Conservation (phyloP, 768 basidiomycete genomes). For the Arthromyces matolae region DNA sequence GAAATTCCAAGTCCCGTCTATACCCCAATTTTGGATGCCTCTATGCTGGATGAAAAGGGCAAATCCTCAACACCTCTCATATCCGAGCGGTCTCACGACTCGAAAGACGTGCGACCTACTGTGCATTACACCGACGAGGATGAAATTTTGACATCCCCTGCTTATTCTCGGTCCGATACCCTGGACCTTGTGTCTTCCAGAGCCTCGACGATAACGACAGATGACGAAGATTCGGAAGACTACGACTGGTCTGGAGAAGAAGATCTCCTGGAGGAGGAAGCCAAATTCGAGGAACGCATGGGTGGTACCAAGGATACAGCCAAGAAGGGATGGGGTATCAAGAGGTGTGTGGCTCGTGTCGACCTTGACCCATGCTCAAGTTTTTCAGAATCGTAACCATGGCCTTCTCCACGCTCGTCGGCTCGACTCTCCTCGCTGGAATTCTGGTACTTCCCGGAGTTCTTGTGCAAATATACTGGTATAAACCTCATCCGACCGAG, state of each 20-base stretch:
- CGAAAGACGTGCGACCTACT: constrained; percentile 27
- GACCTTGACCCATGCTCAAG: background rate
- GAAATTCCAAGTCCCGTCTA: constrained; percentile 26
- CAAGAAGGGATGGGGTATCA: constrained; percentile 45
- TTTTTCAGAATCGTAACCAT: constrained; percentile 48
- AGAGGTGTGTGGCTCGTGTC: constrained; percentile 37
- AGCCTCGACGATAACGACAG: constrained; percentile 44
- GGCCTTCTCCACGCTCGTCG: constrained; percentile 70
- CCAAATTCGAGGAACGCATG: constrained; percentile 60
- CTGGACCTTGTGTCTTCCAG: constrained; percentile 26
- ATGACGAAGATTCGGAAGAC: constrained; percentile 58
- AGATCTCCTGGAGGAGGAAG: constrained; percentile 67
- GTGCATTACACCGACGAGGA: constrained; percentile 56
- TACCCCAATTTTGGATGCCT: constrained; percentile 15
- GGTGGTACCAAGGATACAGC: constrained; percentile 42
- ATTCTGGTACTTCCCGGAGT: constrained; percentile 60
- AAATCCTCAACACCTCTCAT: constrained; percentile 20
- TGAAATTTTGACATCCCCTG: constrained; percentile 20
- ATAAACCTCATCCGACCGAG: constrained; percentile 51
- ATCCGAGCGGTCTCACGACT: constrained; percentile 14
- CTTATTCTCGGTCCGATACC: constrained; percentile 28
- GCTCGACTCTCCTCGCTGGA: constrained; percentile 62
- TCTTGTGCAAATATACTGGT: constrained; percentile 68
- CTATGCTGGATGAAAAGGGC: constrained; percentile 18
- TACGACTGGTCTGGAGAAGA: constrained; percentile 81